These are phyloP conservation scores for Apiotrichum laibachii DNA, from an alignment of 1,284 basidiomycete genomes.

Conservation along the genomic window DNA sequence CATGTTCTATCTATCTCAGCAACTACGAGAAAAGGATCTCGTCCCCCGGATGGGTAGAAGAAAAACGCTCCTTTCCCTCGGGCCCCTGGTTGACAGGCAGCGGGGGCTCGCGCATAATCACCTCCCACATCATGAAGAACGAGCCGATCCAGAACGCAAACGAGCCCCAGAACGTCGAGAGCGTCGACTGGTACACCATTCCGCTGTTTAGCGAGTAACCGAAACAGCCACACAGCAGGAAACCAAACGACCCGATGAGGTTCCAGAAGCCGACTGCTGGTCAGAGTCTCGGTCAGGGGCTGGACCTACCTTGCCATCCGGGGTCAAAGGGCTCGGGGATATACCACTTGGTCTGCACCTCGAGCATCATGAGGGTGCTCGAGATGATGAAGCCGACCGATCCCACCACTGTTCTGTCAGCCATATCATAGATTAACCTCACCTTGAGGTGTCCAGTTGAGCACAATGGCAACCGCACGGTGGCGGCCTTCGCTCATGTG, in stretches of 20 bases:
- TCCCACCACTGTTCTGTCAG: slow-evolving; percentile 56
- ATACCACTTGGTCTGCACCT: slow-evolving; percentile 60
- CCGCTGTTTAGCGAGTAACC: slow-evolving; percentile 53
- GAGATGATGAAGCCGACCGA: slow-evolving; percentile 60
- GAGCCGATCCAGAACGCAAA: slow-evolving; percentile 64
- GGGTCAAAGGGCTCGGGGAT: slow-evolving; percentile 43
- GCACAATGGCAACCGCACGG: slow-evolving; percentile 44
- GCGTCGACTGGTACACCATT: slow-evolving; percentile 56
- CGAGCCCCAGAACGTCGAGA: slow-evolving; percentile 62
- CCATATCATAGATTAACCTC: neutral
- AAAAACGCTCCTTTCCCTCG: too few species aligned
- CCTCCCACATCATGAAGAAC: slow-evolving; percentile 55
- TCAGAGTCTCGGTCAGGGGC: too few species aligned
- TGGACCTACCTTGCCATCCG: slow-evolving; percentile 58
- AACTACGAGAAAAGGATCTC: too few species aligned
- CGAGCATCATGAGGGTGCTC: slow-evolving; percentile 58
- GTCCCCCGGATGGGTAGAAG: too few species aligned
- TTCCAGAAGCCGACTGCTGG: neutral
- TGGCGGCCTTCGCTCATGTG: slow-evolving; percentile 25
- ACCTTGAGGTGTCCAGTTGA: slow-evolving; percentile 56
- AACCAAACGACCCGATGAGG: slow-evolving; percentile 56
- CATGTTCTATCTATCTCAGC: too few species aligned
- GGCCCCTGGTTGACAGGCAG: too few species aligned
- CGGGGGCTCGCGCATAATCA: slow-evolving; percentile 29
- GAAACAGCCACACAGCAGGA: slow-evolving; percentile 59